A percentile compares a stretch with the other conserved stretches of the same genome.
phyloP scores from a whole-genome alignment of 2,329 filamentous ascomycete genomes.

The Microsporum ferrugineum region DNA sequence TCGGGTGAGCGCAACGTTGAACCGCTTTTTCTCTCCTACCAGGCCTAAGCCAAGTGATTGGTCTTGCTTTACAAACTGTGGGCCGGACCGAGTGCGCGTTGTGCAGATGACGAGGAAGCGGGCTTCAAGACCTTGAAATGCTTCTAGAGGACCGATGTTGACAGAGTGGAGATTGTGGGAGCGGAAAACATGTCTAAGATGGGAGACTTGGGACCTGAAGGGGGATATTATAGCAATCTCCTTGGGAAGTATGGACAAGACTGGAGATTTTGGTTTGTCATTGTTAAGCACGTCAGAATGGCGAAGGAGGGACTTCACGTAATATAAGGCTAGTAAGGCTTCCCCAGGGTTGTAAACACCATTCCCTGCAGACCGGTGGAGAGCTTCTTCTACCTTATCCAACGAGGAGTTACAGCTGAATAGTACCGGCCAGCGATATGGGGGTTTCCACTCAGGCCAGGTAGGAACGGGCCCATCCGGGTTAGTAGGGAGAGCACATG shows the following conservation, averaged over 20 bases:
- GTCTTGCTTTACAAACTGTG: slow-evolving; percentile 16
- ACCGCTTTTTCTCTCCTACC: slow-evolving; percentile 28
- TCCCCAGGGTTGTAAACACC: slow-evolving; percentile 16
- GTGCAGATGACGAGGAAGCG: slow-evolving; percentile 37
- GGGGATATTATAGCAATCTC: slow-evolving; percentile 37
- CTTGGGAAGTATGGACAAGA: slow-evolving; percentile 19
- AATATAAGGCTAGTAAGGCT: slow-evolving; percentile 13
- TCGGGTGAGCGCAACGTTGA: slow-evolving; percentile 37
- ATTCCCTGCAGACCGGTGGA: slow-evolving; percentile 13
- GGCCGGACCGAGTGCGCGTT: slow-evolving; percentile 23
- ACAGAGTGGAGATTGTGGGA: slow-evolving; percentile 25
- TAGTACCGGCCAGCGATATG: slow-evolving; percentile 31
- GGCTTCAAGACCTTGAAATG: slow-evolving; percentile 37
- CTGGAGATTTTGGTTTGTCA: slow-evolving; percentile 8
- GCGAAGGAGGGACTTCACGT: slow-evolving; percentile 18
- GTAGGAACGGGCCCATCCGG: slow-evolving; percentile 13
- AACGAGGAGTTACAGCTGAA: slow-evolving; percentile 28
- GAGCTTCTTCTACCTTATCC: slow-evolving; percentile 34
- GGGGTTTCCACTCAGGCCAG: slow-evolving; percentile 29
- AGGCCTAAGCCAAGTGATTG: slow-evolving; percentile 23
- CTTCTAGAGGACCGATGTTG: slow-evolving; percentile 38
- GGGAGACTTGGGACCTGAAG: slow-evolving; percentile 35
- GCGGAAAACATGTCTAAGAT: slow-evolving; percentile 30
- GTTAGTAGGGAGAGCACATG: slow-evolving; percentile 22
- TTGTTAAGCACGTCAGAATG: slow-evolving; percentile 21